Evolutionary conservation across 345 rosid genomes (phyloP), one percentile per base, ranked within the genome.

Genomic region (Syzygium grande): DNA sequence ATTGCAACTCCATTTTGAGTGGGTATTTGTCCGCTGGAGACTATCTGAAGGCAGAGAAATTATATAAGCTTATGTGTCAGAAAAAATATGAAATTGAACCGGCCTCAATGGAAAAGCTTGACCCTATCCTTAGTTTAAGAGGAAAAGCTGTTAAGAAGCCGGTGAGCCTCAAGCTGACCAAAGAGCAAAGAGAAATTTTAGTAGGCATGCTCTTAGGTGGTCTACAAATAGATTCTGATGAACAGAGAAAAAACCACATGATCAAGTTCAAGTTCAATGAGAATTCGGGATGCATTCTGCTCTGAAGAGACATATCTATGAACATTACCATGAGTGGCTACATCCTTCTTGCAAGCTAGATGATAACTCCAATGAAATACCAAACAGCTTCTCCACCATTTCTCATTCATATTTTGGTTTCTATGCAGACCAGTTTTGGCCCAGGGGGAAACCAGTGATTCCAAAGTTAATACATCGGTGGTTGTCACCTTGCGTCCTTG

Each of bases 171-270:
- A 95, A 95, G 90, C 92, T 97, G 88, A 95, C 95, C 90, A 92
- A 91, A 92, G 98, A 95, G 34, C 98, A 97, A 53, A 92, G 99
- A 78, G 98, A 97, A 91, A 91, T 93, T 85, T 89, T 97, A 85
- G 93, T 97, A 41, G 99, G 99, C 84, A 93, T 97, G 92, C 90
- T 97, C 59, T 89, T 96, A 92, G 99, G 98, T 86, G 98, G 99
- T 86, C 88, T 97, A 92, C 90, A 52, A 87, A 92, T 96, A 9
- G 96, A 92, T 84, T 92, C 94, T 16, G 97, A 93, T 89, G 97
- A 91, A 88, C 87, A 61, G 80, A 89, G 92, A 91, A 95, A 91
- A 92, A 94, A 85, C 22, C 94, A 94, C 92, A 91, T 90, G 91
- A 89, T 96, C 85, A 90, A 43, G 30, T 95, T 98, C 41, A 95